Percentiles rank a stretch among this genome's conserved stretches.
These are phyloP conservation scores for Geranium brycei DNA, from an alignment of 345 rosid genomes.

Conservation along the genomic window DNA sequence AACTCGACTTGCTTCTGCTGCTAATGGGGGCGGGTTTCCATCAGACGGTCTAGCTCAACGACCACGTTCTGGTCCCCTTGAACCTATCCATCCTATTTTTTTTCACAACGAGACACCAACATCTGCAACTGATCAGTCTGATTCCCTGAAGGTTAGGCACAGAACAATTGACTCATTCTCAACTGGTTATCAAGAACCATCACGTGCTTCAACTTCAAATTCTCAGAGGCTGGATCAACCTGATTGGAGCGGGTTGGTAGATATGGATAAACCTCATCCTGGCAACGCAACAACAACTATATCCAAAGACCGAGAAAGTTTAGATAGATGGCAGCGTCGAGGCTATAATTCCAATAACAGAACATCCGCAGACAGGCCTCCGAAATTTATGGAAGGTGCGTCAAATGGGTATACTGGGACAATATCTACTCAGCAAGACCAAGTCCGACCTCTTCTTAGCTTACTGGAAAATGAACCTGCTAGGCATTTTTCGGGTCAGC, in stretches of 20 bases:
- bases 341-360: conserved; percentile 34
- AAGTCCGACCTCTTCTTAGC: conserved; percentile 94
- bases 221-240: conserved; percentile 61
- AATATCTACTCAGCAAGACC: conserved; percentile 45
- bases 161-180: conserved; percentile 6
- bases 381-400: conserved; percentile 47
- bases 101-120: conserved; percentile 42
- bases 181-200: conserved; percentile 39
- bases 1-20: conserved; percentile 58
- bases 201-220: conserved; percentile 59
- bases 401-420: conserved; percentile 41
- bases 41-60: conserved; percentile 51
- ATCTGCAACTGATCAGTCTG: conserved; percentile 41
- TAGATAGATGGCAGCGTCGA: conserved; percentile 33
- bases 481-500: conserved; percentile 71
- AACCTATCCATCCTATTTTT: conserved; percentile 48
- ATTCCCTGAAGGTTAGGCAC: too few relatives aligned
- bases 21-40: conserved; percentile 46
- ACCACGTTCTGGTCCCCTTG: conserved; percentile 68
- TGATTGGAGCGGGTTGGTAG: conserved; percentile 33
- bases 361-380: conserved; percentile 64
- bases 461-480: conserved; percentile 97
- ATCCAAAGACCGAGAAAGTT: conserved; percentile 28
- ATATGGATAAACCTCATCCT: conserved; percentile 50
- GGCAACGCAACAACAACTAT: conserved; percentile 33